Percentiles rank a stretch among this genome's conserved stretches.
These are phyloP conservation scores for Luzula sylvatica DNA, from an alignment of 176 grass and related monocot genomes.

Conservation along the genomic window DNA sequence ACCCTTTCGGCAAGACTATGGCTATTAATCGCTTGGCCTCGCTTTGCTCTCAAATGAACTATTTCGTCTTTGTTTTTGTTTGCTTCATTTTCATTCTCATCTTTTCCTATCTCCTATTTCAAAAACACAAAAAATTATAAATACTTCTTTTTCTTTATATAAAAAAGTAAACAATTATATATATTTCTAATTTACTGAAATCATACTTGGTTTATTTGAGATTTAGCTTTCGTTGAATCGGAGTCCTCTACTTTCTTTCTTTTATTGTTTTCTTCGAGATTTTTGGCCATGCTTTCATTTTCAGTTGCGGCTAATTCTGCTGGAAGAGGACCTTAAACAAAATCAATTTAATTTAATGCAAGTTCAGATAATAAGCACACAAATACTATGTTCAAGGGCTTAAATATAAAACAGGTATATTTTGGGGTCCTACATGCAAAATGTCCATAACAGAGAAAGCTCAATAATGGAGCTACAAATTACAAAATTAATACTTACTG, in stretches of 20 bases:
- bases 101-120: slow-evolving; percentile 28
- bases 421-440: background rate
- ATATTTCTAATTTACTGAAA: too few relatives aligned
- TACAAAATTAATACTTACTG: slow-evolving; percentile 29
- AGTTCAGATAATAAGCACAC: background rate
- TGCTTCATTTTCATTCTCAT: slow-evolving; percentile 34
- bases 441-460: background rate
- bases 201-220: background rate
- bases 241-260: slow-evolving; percentile 33
- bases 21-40: slow-evolving; percentile 88
- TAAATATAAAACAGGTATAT: background rate
- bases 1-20: slow-evolving; percentile 99
- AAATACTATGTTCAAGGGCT: background rate
- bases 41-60: slow-evolving; percentile 85
- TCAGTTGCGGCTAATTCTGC: slow-evolving; percentile 39
- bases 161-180: too few relatives aligned
- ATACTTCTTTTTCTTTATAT: too few relatives aligned
- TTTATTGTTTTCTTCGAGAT: slow-evolving; percentile 39
- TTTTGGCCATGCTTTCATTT: slow-evolving; percentile 29
- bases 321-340: slow-evolving; percentile 36
- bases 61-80: slow-evolving; percentile 72
- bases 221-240: slow-evolving; percentile 13
- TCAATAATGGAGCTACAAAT: background rate
- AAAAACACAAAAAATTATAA: too few relatives aligned
- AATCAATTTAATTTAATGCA: background rate